Conservation (phyloP, 208 protist species). For the Blastocrithidia nonstop region DNA sequence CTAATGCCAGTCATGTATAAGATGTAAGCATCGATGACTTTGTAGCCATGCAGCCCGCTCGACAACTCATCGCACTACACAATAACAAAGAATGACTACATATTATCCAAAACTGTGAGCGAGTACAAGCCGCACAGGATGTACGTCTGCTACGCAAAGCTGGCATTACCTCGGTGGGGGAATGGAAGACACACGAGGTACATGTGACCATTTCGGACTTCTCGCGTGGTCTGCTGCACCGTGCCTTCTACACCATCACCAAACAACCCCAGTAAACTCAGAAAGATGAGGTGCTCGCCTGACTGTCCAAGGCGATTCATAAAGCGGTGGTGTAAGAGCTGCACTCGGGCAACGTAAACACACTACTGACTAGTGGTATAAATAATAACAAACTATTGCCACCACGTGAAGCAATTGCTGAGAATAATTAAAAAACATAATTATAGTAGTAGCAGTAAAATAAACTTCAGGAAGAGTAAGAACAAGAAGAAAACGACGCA, state of each 20-base stretch:
- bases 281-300: constrained; percentile 57
- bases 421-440: constrained; percentile 3
- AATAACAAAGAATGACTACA: constrained; percentile 33
- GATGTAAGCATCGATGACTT: constrained; percentile 53
- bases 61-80: constrained; percentile 37
- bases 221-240: constrained; percentile 41
- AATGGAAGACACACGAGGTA: constrained; percentile 61
- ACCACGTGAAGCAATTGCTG: too few species aligned
- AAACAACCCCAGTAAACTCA: constrained; percentile 13
- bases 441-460: not conserved
- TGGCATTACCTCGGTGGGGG: constrained; percentile 41
- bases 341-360: constrained; percentile 4
- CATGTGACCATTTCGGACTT: constrained; percentile 45
- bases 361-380: too few species aligned
- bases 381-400: too few species aligned
- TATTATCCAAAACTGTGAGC: constrained; percentile 34
- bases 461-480: not conserved
- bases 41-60: constrained; percentile 37
- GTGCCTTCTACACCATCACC: constrained; percentile 18
- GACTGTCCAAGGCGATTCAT: constrained; percentile 63
- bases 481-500: constrained; percentile 5
- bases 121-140: constrained; percentile 46
- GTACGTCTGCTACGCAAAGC: constrained; percentile 42
- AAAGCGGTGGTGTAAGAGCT: constrained; percentile 66
- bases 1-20: constrained; percentile 30